Base-by-base conservation (phyloP, 345 rosid species). In the Pelargonium nanum region DNA sequence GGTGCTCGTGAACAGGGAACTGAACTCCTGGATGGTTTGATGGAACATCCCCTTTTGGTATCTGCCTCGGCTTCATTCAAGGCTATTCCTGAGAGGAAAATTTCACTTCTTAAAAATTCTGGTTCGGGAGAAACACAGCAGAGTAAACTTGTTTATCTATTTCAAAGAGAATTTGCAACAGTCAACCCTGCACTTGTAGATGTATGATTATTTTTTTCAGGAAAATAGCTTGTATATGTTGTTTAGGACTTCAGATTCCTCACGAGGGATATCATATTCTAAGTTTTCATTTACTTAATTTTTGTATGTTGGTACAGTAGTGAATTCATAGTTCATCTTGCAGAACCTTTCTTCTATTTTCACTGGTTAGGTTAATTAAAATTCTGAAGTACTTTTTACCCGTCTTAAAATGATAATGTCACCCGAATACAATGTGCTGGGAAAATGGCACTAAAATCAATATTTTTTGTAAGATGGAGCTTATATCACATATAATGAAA, bases 131-230 rank as follows among this genome's bases (percentile, higher is more conserved):
- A 53, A 26, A 56, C 69, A 48, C 23, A 61, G 9, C 68, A 57
- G 23, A 65, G 62, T 26, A 83, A 75, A 74, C 82, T 58, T 65
- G 84, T 86, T 60, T 88, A 85, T 66, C 9, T 92, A 55, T 89
- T 86, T 74, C 98, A 92, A 74, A 74, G 88, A 67, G 98, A 92
- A 72, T 88, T 71, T 61, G 95, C 95, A 1, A 74, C 80, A 0
- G 91, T 89, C 59, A 72, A 82, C 67, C 95, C 91, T 62, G 72
- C 80, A 0, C 74, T 73, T 67, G 96, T 82, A 2, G 80, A 86
- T 78, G 98, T 91, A 81, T 65, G 80, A 51, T 60, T 53, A 1
- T 25, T 40, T n/a, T 34, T 20, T 58, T 22, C 15, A 40, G 48
- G 16, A 40, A 40, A 10, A 15, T 40, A 40, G 17, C 2, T 40